phyloP scores from a whole-genome alignment of 2,329 filamentous ascomycete species.

The Metarhizium guizhouense region DNA sequence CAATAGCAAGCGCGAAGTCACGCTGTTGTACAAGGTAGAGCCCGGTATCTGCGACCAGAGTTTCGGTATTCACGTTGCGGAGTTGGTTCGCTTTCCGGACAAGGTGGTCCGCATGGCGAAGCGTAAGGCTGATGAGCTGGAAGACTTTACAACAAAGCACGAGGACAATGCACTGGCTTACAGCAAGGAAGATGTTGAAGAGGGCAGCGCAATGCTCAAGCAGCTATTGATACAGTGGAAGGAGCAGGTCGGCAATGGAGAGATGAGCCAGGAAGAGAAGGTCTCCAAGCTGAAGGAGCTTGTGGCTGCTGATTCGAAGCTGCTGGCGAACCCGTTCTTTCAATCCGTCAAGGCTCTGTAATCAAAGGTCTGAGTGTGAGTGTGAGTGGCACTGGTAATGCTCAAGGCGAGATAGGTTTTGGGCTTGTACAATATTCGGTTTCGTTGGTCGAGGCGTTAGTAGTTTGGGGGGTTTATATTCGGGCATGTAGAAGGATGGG shows the following conservation, averaged over 20 bases:
- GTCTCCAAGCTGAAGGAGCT: conserved; percentile 70
- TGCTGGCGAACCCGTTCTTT: conserved; percentile 61
- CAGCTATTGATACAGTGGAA: conserved; percentile 80
- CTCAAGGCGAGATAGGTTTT: neutral
- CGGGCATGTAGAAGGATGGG: neutral
- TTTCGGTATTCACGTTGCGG: conserved; percentile 96
- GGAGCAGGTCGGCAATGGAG: conserved; percentile 52
- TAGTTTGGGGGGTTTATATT: neutral
- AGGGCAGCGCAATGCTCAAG: conserved; percentile 80
- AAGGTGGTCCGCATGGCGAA: conserved; percentile 99
- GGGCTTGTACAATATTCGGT: neutral
- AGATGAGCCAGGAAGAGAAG: conserved; percentile 66
- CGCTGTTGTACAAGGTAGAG: conserved; percentile 92
- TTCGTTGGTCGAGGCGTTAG: neutral
- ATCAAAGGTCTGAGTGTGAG: conserved; percentile 4
- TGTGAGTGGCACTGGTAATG: neutral
- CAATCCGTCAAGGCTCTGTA: conserved; percentile 50
- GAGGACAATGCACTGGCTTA: conserved; percentile 53
- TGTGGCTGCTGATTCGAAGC: conserved; percentile 61
- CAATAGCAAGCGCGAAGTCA: conserved; percentile 68
- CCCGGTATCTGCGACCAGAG: conserved; percentile 94
- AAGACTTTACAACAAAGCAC: conserved; percentile 83
- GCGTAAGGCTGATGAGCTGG: conserved; percentile 93
- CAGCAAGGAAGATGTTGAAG: conserved; percentile 78
- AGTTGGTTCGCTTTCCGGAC: conserved; percentile 89